Evolutionary conservation across 1,284 basidiomycete genomes (phyloP).

Genomic region (Salmacisia buchloeana): DNA sequence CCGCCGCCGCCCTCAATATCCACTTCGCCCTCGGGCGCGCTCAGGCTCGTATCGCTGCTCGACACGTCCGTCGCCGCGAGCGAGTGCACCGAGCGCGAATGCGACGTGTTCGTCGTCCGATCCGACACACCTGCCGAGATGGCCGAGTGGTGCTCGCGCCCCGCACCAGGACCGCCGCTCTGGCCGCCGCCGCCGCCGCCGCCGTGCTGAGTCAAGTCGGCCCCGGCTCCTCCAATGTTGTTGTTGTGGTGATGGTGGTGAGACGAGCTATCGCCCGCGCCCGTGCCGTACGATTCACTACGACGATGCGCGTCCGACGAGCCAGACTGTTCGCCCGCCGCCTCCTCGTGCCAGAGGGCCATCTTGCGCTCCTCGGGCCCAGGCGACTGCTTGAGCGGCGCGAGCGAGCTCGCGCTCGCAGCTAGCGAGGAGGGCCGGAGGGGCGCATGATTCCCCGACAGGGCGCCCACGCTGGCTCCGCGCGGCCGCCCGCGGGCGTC

Average conservation of each 20-base stretch:
- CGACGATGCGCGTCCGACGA: not conserved
- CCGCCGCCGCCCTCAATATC: not conserved
- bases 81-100: not conserved
- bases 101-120: not conserved
- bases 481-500: not conserved
- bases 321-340: not conserved
- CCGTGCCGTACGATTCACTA: not conserved
- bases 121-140: not conserved
- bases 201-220: not conserved
- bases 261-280: not conserved
- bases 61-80: not conserved
- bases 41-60: not conserved
- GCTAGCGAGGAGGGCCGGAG: not conserved
- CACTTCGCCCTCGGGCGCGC: not conserved
- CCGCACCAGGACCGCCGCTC: no score
- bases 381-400: not conserved
- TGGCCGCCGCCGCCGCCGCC: not conserved
- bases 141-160: no score
- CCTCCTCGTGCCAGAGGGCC: not conserved
- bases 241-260: not conserved
- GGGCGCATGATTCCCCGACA: not conserved
- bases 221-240: not conserved
- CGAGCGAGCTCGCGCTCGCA: not conserved
- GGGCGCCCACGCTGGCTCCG: not conserved
- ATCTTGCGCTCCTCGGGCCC: not conserved